Base-by-base conservation (phyloP, 495 filamentous ascomycete genomes). In the Trypethelium eluteriae region DNA sequence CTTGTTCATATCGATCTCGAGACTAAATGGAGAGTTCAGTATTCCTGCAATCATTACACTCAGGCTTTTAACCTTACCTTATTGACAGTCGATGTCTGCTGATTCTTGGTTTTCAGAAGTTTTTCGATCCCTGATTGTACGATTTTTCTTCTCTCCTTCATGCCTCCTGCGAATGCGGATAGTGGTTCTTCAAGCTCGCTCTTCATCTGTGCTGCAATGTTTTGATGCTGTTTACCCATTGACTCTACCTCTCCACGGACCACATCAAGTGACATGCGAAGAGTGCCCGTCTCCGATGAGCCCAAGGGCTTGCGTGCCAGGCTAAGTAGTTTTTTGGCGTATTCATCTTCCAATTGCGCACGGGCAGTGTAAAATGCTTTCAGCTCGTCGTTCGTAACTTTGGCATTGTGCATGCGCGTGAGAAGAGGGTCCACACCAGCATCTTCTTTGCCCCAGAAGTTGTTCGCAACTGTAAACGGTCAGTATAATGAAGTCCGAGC, bases 371-470 rank as follows among this genome's bases (percentile, higher is more conserved):
- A 99, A 80, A 98, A 99, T 11, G 84, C 79, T 73, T 92, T 92
- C 63, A 99, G 77, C 76, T 99, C 95, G 73, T 99, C 95, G 76
- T 89, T 94, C 11, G 95, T 97, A 68, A 88, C 83, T 81, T 99
- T 99, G 39, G 95, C 89, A 81, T 87, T 88, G 75, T 93, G 90
- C 91, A 99, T 96, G 74, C 95, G 93, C 74, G 95, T 91, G 50
- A 99, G 84, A 77, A 99, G 85, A 64, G 95, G 95, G 56, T 82
- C 82, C 70, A 98, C 90, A 70, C 95, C 95, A 49, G 95, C 95
- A 81, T 99, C 95, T 76, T 99, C 92, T 81, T 93, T 97, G 68
- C 95, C 95, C 95, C 95, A 99, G 79, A 99, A 99, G 76, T 99
- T 98, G 79, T 98, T 98, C 72, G 95, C 92, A 78, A 98, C 92